Base-by-base conservation (phyloP, 1,284 basidiomycete genomes). In the Termitomyces sp. region DNA sequence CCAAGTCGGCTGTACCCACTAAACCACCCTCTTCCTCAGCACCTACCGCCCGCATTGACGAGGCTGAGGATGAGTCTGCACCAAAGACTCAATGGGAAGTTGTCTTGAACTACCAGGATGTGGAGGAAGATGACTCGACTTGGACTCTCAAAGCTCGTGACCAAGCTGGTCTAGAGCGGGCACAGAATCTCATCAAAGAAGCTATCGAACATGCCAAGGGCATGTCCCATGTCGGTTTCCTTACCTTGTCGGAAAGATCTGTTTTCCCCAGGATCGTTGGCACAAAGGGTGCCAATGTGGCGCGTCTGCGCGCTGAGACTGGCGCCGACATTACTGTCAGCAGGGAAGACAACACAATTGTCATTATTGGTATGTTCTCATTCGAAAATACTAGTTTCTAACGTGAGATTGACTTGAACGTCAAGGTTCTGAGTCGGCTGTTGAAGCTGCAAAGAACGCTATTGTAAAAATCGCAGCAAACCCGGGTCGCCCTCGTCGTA, bases 271-370 rank as follows among this genome's bases (percentile, higher is more conserved):
- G 91, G 63, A 94, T 96, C 64, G 92, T 96, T 58, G 93, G 93
- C 43, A 73, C 86, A 21, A 94, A 93, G 71, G 91, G 89, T 49
- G 73, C 91, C n/a, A 95, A 92, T 63, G 90, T 95, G 55, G 78
- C 85, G 50, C 85, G 92, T 53, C 79, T 96, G 47, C 85, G 93
- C 57, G 80, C 80, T 54, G 91, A 94, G 72, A 94, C 90, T 52
- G 90, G 91, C 40, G 88, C 92, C 53, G 92, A 94, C 68, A 93
- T 96, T 61, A 90, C 84, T 43, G 90, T 95, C 59, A 83, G 90
- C 68, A 83, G 89, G 62, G 91, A 94, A 61, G 89, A 89, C 66
- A 90, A 79, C 66, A 86, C 86, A 24, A 92, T 94, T 65, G 83
- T 89, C 58, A 88, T 94, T 65, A 82, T 88, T 49, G 89, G 92